Conservation (phyloP, 345 rosid species). For the Microcos paniculata region DNA sequence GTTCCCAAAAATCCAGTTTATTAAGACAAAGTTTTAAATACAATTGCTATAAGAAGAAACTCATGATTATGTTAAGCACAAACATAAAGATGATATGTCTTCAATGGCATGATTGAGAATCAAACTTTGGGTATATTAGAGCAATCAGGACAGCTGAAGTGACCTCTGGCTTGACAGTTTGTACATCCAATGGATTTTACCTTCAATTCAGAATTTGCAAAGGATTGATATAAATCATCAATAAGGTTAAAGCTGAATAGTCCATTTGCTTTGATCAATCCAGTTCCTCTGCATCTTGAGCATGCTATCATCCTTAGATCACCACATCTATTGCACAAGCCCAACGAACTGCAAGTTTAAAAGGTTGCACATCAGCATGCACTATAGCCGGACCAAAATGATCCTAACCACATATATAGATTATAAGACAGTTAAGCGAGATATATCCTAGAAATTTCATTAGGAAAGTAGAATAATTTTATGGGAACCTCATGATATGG, state of each 20-base stretch:
- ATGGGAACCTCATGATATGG: not conserved
- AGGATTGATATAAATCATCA: conserved; percentile 39
- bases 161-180: conserved; percentile 68
- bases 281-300: conserved; percentile 75
- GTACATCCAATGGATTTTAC: conserved; percentile 41
- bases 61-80: not conserved
- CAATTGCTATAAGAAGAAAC: not conserved
- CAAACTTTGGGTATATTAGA: conserved; percentile 32
- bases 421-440: not conserved
- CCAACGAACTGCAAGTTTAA: conserved; percentile 60
- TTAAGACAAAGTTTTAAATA: not conserved
- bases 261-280: conserved; percentile 55
- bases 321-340: conserved; percentile 86
- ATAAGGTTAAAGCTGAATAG: conserved; percentile 43
- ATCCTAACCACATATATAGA: not conserved
- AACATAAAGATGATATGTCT: not conserved
- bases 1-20: not conserved
- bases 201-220: conserved; percentile 32
- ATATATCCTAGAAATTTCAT: not conserved
- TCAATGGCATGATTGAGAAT: conserved; percentile 1
- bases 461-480: not conserved
- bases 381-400: not conserved
- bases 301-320: conserved; percentile 75
- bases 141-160: conserved; percentile 74
- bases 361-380: conserved; percentile 8